phyloP scores from a whole-genome alignment of 805 yeast genomes.

The Candida suzukii region DNA sequence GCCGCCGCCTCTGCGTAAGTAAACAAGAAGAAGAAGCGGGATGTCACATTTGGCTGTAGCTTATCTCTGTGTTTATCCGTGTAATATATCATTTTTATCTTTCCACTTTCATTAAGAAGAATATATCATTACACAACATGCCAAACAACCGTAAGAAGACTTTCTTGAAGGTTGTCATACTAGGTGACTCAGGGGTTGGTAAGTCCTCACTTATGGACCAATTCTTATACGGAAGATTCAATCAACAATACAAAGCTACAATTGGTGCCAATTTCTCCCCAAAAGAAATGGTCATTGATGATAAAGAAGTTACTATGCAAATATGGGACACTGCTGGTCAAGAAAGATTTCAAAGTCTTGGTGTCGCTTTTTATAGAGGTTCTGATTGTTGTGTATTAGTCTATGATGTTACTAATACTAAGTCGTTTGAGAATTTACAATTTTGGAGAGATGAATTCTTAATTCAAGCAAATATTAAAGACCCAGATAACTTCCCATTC shows the following conservation, averaged over 20 bases:
- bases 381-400: conserved; percentile 97
- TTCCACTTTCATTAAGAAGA: no score
- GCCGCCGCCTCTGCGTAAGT: no score
- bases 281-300: conserved; percentile 82
- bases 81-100: no score
- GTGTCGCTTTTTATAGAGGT: conserved; percentile 95
- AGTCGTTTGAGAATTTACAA: conserved; percentile 82
- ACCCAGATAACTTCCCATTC: conserved; percentile 94
- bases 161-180: conserved; percentile 75
- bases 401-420: conserved; percentile 91
- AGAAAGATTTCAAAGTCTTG: conserved; percentile 92
- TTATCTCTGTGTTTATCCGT: no score
- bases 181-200: conserved; percentile 98
- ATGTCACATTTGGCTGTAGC: no score
- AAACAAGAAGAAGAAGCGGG: no score
- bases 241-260: conserved; percentile 94
- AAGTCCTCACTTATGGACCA: conserved; percentile 97
- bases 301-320: conserved; percentile 71
- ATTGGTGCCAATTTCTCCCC: conserved; percentile 97
- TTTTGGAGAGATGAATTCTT: conserved; percentile 95
- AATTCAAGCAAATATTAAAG: conserved; percentile 85
- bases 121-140: no score
- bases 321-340: conserved; percentile 99
- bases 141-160: conserved; percentile 63
- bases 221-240: conserved; percentile 89